Percentiles rank a stretch among this genome's conserved stretches.
These are phyloP conservation scores for Fusarium luffae DNA, from an alignment of 2,329 filamentous ascomycete genomes.

Conservation along the genomic window DNA sequence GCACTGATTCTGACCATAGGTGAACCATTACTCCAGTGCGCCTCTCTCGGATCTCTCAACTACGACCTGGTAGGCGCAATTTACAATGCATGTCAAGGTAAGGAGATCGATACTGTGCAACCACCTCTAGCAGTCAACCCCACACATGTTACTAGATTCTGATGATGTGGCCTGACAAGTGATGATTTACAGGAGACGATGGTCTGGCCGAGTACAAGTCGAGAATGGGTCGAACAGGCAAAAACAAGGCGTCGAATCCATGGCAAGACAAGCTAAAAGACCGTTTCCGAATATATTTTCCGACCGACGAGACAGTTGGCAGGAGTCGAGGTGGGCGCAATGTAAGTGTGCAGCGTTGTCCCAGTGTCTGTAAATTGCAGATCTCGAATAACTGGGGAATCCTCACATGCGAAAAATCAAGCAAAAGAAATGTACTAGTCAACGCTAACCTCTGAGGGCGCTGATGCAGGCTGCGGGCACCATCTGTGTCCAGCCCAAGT, in stretches of 20 bases:
- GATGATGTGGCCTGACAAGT: slow-evolving; percentile 31
- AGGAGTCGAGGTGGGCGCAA: slow-evolving; percentile 70
- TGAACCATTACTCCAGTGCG: slow-evolving; percentile 62
- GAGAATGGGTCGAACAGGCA: slow-evolving; percentile 49
- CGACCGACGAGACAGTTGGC: slow-evolving; percentile 75
- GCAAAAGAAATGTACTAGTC: slow-evolving; percentile 18
- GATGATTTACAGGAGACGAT: slow-evolving; percentile 47
- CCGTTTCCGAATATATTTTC: slow-evolving; percentile 82
- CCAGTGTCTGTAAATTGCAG: slow-evolving; percentile 16
- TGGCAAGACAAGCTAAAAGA: slow-evolving; percentile 51
- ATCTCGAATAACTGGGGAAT: slow-evolving; percentile 32
- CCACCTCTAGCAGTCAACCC: slow-evolving; percentile 18
- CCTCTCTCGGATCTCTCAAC: slow-evolving; percentile 83
- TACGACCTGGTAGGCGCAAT: slow-evolving; percentile 70
- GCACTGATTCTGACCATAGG: slow-evolving; percentile 33
- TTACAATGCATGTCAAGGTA: slow-evolving; percentile 67
- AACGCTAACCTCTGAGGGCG: slow-evolving; percentile 41
- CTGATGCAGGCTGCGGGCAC: slow-evolving; percentile 77
- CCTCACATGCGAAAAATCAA: slow-evolving; percentile 31
- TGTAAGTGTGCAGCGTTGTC: slow-evolving; percentile 51
- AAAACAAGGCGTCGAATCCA: slow-evolving; percentile 37
- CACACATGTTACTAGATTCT: slow-evolving; percentile 22
- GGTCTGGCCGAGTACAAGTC: slow-evolving; percentile 59
- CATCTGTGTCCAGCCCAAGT: slow-evolving; percentile 79
- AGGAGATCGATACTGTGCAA: slow-evolving; percentile 30